These are phyloP conservation scores for Pichia sp. DNA, from an alignment of 1,139 yeast genomes.

Conservation along the genomic window DNA sequence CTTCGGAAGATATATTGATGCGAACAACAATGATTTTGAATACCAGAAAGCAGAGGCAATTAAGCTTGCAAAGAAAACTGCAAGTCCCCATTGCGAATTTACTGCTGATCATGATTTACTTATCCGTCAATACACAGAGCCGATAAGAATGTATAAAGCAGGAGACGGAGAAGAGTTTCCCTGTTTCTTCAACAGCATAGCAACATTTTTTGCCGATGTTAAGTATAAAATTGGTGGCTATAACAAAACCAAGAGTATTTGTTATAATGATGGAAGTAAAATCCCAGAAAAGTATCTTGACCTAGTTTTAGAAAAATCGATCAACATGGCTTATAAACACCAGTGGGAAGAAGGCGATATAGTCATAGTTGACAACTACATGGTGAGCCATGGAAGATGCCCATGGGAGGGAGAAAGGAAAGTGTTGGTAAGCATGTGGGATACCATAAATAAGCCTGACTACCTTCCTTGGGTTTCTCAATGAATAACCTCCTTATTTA, in stretches of 20 bases:
- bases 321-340: conserved; percentile 24
- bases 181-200: conserved; percentile 30
- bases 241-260: conserved; percentile 21
- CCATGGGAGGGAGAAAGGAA: conserved; percentile 19
- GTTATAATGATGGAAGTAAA: conserved; percentile 28
- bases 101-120: conserved; percentile 26
- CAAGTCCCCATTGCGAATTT: conserved; percentile 32
- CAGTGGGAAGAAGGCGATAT: conserved; percentile 34
- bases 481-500: too few relatives aligned
- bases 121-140: conserved; percentile 31
- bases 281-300: conserved; percentile 27
- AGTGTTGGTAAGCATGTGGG: conserved; percentile 21
- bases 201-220: conserved; percentile 21
- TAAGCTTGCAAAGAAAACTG: conserved; percentile 21
- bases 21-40: conserved; percentile 26
- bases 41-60: conserved; percentile 30
- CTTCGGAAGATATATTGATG: conserved; percentile 29
- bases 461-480: conserved; percentile 2
- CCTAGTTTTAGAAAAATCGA: conserved; percentile 23
- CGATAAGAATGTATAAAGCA: conserved; percentile 25
- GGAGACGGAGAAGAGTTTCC: conserved; percentile 13
- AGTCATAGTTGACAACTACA: conserved; percentile 34
- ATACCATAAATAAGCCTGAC: conserved; percentile 14
- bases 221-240: conserved; percentile 11
- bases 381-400: conserved; percentile 33